These are phyloP conservation scores for Aspergillus thermomutatus DNA, from an alignment of 2,329 filamentous ascomycete genomes.

Conservation along the genomic window DNA sequence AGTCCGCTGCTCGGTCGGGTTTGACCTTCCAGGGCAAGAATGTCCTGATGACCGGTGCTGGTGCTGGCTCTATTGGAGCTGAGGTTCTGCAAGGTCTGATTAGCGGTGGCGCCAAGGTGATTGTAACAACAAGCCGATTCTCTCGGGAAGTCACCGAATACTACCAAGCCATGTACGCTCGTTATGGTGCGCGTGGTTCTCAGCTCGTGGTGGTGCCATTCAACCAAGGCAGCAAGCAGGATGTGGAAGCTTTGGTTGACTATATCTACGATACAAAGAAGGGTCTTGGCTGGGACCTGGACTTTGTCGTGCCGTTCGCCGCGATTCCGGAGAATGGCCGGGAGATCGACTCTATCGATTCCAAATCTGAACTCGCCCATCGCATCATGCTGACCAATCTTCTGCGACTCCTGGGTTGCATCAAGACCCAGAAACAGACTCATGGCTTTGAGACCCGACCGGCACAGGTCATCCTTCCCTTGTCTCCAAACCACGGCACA, in stretches of 20 bases:
- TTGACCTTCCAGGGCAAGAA: slow-evolving; percentile 94
- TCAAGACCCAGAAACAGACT: slow-evolving; percentile 86
- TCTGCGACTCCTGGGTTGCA: slow-evolving; percentile 79
- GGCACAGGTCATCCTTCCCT: slow-evolving; percentile 89
- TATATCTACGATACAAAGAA: slow-evolving; percentile 98
- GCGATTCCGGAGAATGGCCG: slow-evolving; percentile 97
- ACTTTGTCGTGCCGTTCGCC: slow-evolving; percentile 93
- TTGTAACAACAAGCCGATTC: slow-evolving; percentile 95
- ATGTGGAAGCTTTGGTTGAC: slow-evolving; percentile 87
- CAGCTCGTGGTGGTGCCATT: slow-evolving; percentile 98
- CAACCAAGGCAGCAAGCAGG: slow-evolving; percentile 98
- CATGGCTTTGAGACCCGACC: slow-evolving; percentile 91
- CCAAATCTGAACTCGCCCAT: slow-evolving; percentile 95
- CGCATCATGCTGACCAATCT: slow-evolving; percentile 99
- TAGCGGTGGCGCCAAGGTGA: slow-evolving; percentile 92
- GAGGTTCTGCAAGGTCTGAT: slow-evolving; percentile 95
- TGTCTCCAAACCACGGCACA: slow-evolving; percentile 97
- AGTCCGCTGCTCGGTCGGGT: slow-evolving; percentile 81
- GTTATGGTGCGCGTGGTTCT: slow-evolving; percentile 87
- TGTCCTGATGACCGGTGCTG: slow-evolving; percentile 95
- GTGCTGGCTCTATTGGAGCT: slow-evolving; percentile 94
- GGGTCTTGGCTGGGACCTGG: slow-evolving; percentile 96
- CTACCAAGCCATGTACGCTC: slow-evolving; percentile 97
- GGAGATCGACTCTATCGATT: slow-evolving; percentile 95
- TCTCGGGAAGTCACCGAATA: slow-evolving; percentile 98